A percentile compares a stretch with the other conserved stretches of the same genome.
Evolutionary conservation across 139 green algal genomes (phyloP).

Genomic region (Chlorella sp.): DNA sequence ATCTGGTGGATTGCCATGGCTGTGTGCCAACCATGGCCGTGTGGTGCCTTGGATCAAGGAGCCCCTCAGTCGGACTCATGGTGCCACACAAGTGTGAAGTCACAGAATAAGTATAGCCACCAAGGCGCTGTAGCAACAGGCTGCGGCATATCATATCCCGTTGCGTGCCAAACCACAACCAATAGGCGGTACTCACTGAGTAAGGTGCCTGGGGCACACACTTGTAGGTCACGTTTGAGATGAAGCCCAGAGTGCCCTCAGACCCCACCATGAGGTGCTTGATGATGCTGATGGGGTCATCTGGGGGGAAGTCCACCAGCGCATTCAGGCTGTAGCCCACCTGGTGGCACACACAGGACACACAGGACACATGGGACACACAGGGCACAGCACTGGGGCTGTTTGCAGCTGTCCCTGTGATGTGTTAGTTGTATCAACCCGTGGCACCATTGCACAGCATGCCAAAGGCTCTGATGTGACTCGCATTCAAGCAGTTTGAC

Average conservation of each 20-base stretch:
- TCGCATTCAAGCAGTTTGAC: no score
- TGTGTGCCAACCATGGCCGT: no score
- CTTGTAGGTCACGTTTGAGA: slow-evolving; percentile 85
- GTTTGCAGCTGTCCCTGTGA: background rate
- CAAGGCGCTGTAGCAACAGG: no score
- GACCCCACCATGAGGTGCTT: slow-evolving; percentile 91
- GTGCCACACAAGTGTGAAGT: no score
- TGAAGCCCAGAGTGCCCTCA: slow-evolving; percentile 93
- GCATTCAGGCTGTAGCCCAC: slow-evolving; percentile 73
- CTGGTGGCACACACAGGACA: background rate
- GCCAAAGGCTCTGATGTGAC: no score
- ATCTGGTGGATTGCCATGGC: no score
- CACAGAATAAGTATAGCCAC: no score
- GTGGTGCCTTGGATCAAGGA: no score
- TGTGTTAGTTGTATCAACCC: background rate
- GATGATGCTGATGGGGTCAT: slow-evolving; percentile 94
- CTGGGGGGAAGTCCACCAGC: slow-evolving; percentile 87
- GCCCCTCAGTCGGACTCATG: no score
- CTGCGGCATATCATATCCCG: no score
- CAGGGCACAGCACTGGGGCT: background rate
- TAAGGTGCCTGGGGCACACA: slow-evolving; percentile 82
- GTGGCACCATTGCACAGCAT: background rate
- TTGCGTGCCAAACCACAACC: no score
- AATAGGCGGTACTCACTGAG: no score
- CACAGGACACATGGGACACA: background rate